These are phyloP conservation scores for Leishmania braziliensis DNA, from an alignment of 208 protist genomes.

Conservation along the genomic window DNA sequence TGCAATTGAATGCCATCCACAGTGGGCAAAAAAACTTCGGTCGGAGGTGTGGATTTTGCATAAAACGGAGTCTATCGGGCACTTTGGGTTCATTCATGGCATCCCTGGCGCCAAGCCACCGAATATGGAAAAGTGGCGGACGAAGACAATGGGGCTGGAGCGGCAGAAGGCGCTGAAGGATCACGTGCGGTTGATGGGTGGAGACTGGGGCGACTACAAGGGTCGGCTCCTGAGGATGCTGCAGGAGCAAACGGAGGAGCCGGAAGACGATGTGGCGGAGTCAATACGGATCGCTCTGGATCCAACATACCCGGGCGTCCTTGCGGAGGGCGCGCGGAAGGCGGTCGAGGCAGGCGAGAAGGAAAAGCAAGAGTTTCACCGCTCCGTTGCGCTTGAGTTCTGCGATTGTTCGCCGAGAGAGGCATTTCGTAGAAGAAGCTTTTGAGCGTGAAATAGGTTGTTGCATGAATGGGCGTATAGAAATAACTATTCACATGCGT, in stretches of 20 bases:
- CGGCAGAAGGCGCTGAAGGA: constrained; percentile 44
- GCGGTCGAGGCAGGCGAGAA: constrained; percentile 45
- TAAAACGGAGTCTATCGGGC: constrained; percentile 65
- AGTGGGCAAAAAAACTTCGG: constrained; percentile 52
- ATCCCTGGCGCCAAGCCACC: constrained; percentile 85
- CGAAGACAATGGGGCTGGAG: constrained; percentile 18
- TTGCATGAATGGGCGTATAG: not conserved
- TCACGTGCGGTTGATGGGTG: constrained; percentile 78
- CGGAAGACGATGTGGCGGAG: constrained; percentile 85
- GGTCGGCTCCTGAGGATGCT: constrained; percentile 71
- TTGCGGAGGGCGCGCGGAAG: constrained; percentile 52
- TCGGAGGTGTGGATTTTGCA: constrained; percentile 89
- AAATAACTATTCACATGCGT: too few species aligned
- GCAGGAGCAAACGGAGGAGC: constrained; percentile 71
- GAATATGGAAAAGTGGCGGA: constrained; percentile 35
- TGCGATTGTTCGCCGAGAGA: constrained; percentile 59
- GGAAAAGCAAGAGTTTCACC: constrained; percentile 61
- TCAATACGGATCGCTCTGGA: constrained; percentile 84
- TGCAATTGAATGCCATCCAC: constrained; percentile 22
- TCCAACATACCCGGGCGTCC: constrained; percentile 70
- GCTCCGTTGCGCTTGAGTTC: constrained; percentile 45
- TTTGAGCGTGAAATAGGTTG: not conserved
- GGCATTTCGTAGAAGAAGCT: constrained; percentile 43
- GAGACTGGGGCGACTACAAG: constrained; percentile 87
- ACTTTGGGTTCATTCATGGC: constrained; percentile 85